Conservation (phyloP, 371 early-diverging fungal genomes). For the Mucor velutinosus region DNA sequence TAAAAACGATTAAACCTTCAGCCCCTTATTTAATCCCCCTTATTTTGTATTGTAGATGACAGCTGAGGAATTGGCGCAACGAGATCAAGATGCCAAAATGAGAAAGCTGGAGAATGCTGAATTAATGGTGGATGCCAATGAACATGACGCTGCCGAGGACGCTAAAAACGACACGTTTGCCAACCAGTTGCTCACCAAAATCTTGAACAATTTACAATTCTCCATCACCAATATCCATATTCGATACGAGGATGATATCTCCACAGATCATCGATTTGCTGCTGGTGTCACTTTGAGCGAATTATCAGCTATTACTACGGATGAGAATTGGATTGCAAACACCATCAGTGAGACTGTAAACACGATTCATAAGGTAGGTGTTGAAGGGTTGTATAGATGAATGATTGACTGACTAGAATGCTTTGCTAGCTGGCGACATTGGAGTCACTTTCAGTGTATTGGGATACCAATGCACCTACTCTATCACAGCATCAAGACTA, state of each 20-base stretch:
- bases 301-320: constrained; percentile 91
- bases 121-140: constrained; percentile 38
- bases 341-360: constrained; percentile 79
- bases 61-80: constrained; percentile 78
- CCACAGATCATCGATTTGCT: constrained; percentile 80
- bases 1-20: not conserved
- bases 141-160: constrained; percentile 48
- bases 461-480: constrained; percentile 81
- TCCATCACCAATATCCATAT: constrained; percentile 95
- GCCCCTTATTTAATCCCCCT: not conserved
- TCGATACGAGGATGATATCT: constrained; percentile 89
- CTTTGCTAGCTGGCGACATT: constrained; percentile 66
- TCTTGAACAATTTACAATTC: constrained; percentile 95
- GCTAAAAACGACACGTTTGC: constrained; percentile 79
- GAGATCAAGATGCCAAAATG: constrained; percentile 82
- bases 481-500: constrained; percentile 65
- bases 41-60: constrained; percentile 56
- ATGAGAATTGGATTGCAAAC: constrained; percentile 85
- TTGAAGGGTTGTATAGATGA: not conserved
- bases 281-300: constrained; percentile 91
- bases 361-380: constrained; percentile 78
- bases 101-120: constrained; percentile 84
- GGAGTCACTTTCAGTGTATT: constrained; percentile 85
- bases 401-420: too few species aligned
- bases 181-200: constrained; percentile 86